Evolutionary conservation across 768 basidiomycete species (phyloP).

Genomic region (Amyloporia xantha): DNA sequence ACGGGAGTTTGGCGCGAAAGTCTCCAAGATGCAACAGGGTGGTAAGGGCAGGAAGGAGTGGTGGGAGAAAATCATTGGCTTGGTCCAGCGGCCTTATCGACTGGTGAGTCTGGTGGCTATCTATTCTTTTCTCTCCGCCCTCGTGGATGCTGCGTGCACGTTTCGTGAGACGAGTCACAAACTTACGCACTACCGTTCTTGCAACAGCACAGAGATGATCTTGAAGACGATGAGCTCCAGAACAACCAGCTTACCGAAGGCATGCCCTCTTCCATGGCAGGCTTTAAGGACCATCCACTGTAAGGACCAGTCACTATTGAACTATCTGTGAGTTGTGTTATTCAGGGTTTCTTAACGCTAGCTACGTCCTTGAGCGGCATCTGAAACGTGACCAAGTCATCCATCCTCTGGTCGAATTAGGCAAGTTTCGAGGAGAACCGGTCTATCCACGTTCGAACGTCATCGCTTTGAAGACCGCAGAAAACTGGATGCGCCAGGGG

Average conservation of each 20-base stretch:
- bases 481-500: conserved; percentile 93
- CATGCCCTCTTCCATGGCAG: conserved; percentile 86
- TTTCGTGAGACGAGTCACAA: neutral
- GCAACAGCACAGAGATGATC: conserved; percentile 78
- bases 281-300: conserved; percentile 96
- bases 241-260: conserved; percentile 74
- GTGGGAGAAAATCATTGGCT: conserved; percentile 71
- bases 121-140: too few species aligned
- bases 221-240: conserved; percentile 87
- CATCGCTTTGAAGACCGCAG: conserved; percentile 80
- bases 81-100: conserved; percentile 70
- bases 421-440: conserved; percentile 87
- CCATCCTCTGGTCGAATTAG: conserved; percentile 73
- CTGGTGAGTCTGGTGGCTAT: conserved; percentile 44
- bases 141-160: neutral
- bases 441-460: conserved; percentile 86
- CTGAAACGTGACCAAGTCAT: conserved; percentile 85
- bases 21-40: conserved; percentile 72
- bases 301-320: conserved; percentile 30
- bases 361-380: conserved; percentile 82
- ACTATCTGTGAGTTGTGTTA: neutral
- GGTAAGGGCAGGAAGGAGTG: conserved; percentile 67
- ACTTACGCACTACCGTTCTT: neutral
- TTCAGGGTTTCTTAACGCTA: conserved; percentile 20
- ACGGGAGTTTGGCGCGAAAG: conserved; percentile 69